Evolutionary conservation across 139 green algal species (phyloP), one percentile per base, ranked within the genome.

Genomic region (Gonium pectorale): DNA sequence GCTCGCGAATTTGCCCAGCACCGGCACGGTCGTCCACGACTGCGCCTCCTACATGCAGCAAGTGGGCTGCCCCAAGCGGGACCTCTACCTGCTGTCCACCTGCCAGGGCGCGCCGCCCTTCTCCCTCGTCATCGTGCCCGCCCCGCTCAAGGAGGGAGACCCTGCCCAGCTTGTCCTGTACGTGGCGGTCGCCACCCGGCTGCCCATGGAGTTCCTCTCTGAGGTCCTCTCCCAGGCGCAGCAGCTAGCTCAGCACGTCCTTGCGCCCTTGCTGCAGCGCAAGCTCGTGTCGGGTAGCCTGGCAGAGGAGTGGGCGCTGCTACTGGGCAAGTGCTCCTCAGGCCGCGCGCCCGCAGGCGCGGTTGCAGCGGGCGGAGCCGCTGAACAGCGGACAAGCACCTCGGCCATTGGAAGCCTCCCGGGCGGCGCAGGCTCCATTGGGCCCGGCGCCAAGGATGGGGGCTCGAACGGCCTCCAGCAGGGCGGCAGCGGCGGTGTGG

Each of bases 21-120:
- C 43, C 17, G 77, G 77, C 22, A 83, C 77, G 9, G 33, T 83
- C 43, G 66, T 83, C 19, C 31, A 66, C 43, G 77, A 83, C 43
- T 83, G 77, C 63, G 40, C 77, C 27, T 83, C 77, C 4, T 73
- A 83, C 63, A 73, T 83, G 60, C 77, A 83, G 62, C 77, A 83
- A 38, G 77, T 73, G 9, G 59, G 77, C 77, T 83, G 60, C 63
- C 77, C 77, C 31, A 83, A 83, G 33, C 60, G 77, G 11, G 77
- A 83, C n/a, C 59, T 83, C 6, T 83, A 83, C 77, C 62, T 83
- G n/a, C 62, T 83, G 21, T 72, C 56, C 31, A 35, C 77, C 7
- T 74, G 77, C 77, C 46, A 73, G 43, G 77, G 77, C n/a, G 43
- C 60, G 8, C 31, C 77, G 62, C 77, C 77, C n/a, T 49, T 52